Evolutionary conservation across 495 filamentous ascomycete genomes (phyloP).

Genomic region (Penicillium robsamsonii): DNA sequence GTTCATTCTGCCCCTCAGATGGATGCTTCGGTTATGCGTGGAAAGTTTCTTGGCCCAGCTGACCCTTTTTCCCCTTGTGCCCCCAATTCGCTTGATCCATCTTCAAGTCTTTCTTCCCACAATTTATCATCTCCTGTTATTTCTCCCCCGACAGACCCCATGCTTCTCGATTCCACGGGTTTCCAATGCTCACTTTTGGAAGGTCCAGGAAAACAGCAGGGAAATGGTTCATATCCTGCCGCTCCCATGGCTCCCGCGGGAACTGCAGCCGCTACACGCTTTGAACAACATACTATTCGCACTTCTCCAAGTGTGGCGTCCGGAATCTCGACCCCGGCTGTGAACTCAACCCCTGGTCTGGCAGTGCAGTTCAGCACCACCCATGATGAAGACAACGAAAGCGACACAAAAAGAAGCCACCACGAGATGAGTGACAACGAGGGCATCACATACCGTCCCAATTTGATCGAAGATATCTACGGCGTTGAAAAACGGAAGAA

Average conservation of each 20-base stretch:
- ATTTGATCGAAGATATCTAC: conserved; percentile 66
- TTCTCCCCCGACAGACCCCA: conserved; percentile 20
- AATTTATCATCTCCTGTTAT: conserved; percentile 6
- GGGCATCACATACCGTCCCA: conserved; percentile 26
- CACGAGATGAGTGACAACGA: conserved; percentile 31
- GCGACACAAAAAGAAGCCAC: conserved; percentile 31
- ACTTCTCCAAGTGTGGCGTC: conserved; percentile 12
- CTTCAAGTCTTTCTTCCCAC: conserved; percentile 2
- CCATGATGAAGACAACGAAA: conserved; percentile 23
- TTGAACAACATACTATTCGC: not conserved
- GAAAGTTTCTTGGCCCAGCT: not conserved
- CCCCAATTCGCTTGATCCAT: not conserved
- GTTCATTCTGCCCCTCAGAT: not conserved
- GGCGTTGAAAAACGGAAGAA: conserved; percentile 63
- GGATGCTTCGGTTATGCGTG: not conserved
- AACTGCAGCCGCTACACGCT: conserved; percentile 26
- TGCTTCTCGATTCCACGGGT: conserved; percentile 16
- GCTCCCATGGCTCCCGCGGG: conserved; percentile 29
- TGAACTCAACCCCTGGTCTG: conserved; percentile 17
- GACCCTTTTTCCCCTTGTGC: not conserved
- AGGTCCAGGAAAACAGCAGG: conserved; percentile 21
- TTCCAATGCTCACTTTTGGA: conserved; percentile 24
- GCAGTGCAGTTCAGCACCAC: conserved; percentile 30
- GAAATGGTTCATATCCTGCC: conserved; percentile 14
- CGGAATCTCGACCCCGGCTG: not conserved